phyloP scores from a whole-genome alignment of 2,329 filamentous ascomycete species.

The Coccinonectria pachysandricola region DNA sequence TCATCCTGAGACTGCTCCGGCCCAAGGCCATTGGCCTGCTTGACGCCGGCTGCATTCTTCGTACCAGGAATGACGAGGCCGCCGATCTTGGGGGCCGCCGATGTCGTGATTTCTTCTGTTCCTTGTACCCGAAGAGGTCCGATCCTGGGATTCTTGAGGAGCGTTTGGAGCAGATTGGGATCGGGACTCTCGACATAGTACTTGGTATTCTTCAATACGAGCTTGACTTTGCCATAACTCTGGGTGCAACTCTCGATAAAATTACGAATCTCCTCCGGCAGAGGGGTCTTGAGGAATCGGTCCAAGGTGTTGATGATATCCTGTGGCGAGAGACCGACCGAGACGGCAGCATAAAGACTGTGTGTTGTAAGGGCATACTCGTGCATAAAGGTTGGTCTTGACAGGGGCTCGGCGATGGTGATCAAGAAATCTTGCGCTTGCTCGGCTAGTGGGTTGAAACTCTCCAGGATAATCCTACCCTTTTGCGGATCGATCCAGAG shows the following conservation, averaged over 20 bases:
- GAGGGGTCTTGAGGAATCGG: constrained; percentile 75
- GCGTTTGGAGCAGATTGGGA: constrained; percentile 70
- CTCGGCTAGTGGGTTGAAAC: constrained; percentile 77
- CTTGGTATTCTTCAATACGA: constrained; percentile 87
- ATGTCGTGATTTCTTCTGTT: constrained; percentile 61
- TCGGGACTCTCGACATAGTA: constrained; percentile 93
- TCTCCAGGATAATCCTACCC: constrained; percentile 84
- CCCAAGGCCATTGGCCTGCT: constrained; percentile 50
- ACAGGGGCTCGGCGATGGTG: constrained; percentile 88
- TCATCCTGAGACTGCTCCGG: constrained; percentile 33
- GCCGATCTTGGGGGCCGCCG: constrained; percentile 75
- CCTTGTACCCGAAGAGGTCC: constrained; percentile 68
- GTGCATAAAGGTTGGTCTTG: constrained; percentile 81
- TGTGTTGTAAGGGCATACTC: constrained; percentile 89
- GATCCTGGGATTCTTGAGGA: constrained; percentile 79
- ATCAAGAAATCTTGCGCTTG: constrained; percentile 92
- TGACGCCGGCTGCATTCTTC: constrained; percentile 80
- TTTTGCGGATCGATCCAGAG: constrained; percentile 87
- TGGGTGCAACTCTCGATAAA: constrained; percentile 75
- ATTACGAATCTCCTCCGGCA: constrained; percentile 68
- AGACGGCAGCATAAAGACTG: constrained; percentile 90
- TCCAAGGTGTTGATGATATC: constrained; percentile 89
- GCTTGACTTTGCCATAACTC: constrained; percentile 90
- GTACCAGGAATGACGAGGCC: constrained; percentile 89
- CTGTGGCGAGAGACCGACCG: constrained; percentile 77